Base-by-base conservation (phyloP, 495 filamentous ascomycete genomes). In the Xylaria grammica region DNA sequence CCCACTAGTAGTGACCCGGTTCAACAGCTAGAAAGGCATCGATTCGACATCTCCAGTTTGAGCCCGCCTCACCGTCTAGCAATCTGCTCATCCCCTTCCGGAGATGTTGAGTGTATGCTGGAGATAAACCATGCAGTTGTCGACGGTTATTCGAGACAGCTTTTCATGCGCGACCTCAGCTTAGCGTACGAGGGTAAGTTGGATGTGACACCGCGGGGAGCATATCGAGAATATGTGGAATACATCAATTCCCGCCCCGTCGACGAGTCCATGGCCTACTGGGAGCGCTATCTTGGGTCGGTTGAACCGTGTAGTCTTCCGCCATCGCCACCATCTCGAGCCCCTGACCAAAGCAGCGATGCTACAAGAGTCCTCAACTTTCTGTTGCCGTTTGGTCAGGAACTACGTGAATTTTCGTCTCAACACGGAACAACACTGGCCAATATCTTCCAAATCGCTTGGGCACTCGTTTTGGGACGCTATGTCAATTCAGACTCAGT, bases 301-400 rank as follows among this genome's bases (percentile, higher is more conserved):
- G 57, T 84, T 2, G 74, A 81, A 58, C 85, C 86, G 0, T 85
- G 82, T 58, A 68, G 81, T 44, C 84, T 89, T 69, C 85, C 86
- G 1, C 62, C 45, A 26, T 57, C 54, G 15, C 40, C 54, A 17
- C 54, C 54, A 26, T 45, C 10, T 22, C 20, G 3, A 27, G 19
- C 30, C 19, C 38, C n/a, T 27, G 62, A 38, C 22, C 27, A 54
- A n/a, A 38, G 5, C 7, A 20, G 7, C 22, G n/a, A 36, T 22
- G 32, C 17, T 7, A 54, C 0, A 54, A 15, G 7, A 61, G 49
- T 13, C 48, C 22, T 3, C 50, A 66, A 45, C 45, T 56, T 15
- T 55, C 60, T 3, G 32, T 42, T 10, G 20, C 57, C 6, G 51
- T 72, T 42, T 51, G 54, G 6, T 48, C 7, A 42, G 11, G 68